phyloP scores from a whole-genome alignment of 1,139 yeast genomes.

The Meyerozyma guilliermondii region DNA sequence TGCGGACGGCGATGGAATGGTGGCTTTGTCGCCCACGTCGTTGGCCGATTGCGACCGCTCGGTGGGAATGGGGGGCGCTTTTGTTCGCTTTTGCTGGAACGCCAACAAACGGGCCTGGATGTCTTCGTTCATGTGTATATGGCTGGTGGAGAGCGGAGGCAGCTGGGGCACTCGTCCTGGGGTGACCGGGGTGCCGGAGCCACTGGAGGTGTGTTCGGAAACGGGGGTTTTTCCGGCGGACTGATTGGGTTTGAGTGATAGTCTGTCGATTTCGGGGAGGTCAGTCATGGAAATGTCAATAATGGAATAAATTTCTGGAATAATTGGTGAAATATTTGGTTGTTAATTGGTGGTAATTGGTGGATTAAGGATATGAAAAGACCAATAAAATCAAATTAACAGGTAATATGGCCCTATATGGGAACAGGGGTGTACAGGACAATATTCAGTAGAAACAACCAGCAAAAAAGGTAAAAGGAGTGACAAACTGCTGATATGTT shows the following conservation, averaged over 20 bases:
- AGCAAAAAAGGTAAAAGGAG: background rate
- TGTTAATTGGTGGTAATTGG: no score
- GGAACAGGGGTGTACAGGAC: no score
- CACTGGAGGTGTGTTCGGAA: background rate
- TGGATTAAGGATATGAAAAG: no score
- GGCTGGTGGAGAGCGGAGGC: constrained; percentile 2
- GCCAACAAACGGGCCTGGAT: constrained; percentile 74
- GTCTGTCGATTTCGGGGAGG: background rate
- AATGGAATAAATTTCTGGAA: no score
- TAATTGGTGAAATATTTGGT: no score
- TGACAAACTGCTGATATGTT: background rate
- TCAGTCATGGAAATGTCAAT: no score
- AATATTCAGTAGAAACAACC: background rate
- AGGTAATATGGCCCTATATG: no score
- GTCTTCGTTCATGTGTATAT: constrained; percentile 48
- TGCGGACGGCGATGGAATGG: constrained; percentile 15
- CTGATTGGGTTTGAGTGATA: background rate
- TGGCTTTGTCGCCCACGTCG: constrained; percentile 7
- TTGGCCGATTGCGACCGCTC: constrained; percentile 4
- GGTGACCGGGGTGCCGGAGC: background rate
- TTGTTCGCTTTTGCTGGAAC: constrained; percentile 61
- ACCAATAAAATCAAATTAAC: no score
- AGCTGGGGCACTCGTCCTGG: constrained; percentile 3
- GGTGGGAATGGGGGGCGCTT: constrained; percentile 18
- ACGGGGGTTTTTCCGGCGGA: background rate